Evolutionary conservation across 148 eudicot genomes (phyloP), one percentile per base, ranked within the genome.

Genomic region (Arctostaphylos glauca): DNA sequence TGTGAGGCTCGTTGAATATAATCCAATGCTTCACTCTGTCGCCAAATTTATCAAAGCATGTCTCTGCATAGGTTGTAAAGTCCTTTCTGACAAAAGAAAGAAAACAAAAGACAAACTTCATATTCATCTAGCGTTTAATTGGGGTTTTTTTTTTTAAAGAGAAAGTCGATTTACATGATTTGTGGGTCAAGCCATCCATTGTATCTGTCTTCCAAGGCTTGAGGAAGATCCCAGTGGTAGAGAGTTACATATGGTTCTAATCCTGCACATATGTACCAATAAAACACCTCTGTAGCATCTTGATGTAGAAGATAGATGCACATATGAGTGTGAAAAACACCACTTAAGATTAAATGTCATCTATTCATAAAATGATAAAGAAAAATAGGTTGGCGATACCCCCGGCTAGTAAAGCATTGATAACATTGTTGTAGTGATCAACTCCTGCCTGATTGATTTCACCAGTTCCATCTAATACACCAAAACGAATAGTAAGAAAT

Each of bases 161-260:
- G 31, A 18, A 31, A 31, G n/a, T 14, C 16, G n/a, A 12, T 3
- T 82, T 92, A 95, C 98, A 96, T 93, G 85, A 89, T 94, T 80
- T 90, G 92, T 8, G 93, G 87, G 84, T 88, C 89, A 16, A 96
- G 90, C 98, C 98, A 96, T 82, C 98, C 92, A 2, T 86, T 83
- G 84, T 96, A 93, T 85, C 70, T 87, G 84, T 94, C 98, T 80
- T 91, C 89, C 80, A 96, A 87, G 60, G 89, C 89, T 86, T 86
- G 94, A 68, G 99, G 99, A n/a, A 94, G 91, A 81, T 96, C 99
- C 97, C 98, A 96, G 80, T 96, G 99, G 83, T 87, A 94, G 46
- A 96, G 83, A 66, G 99, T 91, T 64, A 94, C 98, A 81, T 91
- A 96, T 73, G 99, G 99, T 79, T 93, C 83, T 56, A 96, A 92